Base-by-base conservation (phyloP, 2,329 filamentous ascomycete genomes). In the Cercospora sp. region DNA sequence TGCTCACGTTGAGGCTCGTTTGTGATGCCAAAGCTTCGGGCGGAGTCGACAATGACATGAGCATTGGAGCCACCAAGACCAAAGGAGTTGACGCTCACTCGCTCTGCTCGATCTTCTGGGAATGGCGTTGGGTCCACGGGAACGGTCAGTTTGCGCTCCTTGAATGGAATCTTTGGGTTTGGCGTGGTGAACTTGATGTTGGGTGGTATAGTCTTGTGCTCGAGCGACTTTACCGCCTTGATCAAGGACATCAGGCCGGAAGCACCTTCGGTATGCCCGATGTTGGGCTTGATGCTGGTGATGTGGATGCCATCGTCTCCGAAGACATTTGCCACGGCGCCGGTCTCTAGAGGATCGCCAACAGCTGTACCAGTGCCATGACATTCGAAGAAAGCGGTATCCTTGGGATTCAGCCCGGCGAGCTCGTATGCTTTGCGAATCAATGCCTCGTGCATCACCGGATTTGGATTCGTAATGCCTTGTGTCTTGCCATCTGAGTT, bases 241-340 rank as follows among this genome's bases (percentile, higher is more conserved):
- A 72, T 67, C 21, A 70, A 18, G 5, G 62, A 66, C 16, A 66
- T 63, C 9, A 72, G 32, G 12, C 70, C 70, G 18, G 66, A 45
- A 3, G 70, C 64, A 13, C 43, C 70, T 49, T 73, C 71, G 1
- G 61, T 34, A 30, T 73, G 71, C 1, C 71, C 71, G 12, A 74
- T 26, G 12, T 24, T 53, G 49, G 49, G 49, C 21, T 53, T 53
- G 18, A 53, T 53, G 24, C 49, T 53, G 10, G 18, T 26, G 12
- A 53, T 26, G 24, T 53, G 21, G 24, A 53, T 24, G 49, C 49
- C 49, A 13, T 24, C 49, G 21, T 53, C 49, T 12, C 49, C 49
- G 21, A 53, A 24, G 10, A 26, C 12, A 13, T 24, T 24, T 3
- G 49, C 49, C 12, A 53, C 21, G 7, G 49, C 49, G 7, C 49